Conservation (phyloP, 176 grass and related monocot species). For the Musa itinerans region DNA sequence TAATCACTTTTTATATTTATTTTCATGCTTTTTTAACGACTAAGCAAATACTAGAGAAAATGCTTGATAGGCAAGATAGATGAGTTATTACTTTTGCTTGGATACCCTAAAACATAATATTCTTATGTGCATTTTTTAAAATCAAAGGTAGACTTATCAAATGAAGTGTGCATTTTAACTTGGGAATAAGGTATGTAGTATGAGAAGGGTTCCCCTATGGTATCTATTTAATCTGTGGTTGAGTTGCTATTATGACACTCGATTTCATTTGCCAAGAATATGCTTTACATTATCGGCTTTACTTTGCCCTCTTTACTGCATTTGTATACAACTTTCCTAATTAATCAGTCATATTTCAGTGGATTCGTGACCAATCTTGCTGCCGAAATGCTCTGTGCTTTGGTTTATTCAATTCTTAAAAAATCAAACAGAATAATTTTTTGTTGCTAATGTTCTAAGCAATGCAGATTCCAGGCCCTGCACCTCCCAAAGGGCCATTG, state of each 20-base stretch:
- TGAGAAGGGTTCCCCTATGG: background rate
- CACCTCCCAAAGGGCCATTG: slow-evolving; percentile 61
- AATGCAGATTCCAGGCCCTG: slow-evolving; percentile 73
- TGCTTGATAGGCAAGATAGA: background rate
- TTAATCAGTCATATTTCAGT: background rate
- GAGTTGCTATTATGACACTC: background rate
- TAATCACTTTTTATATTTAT: background rate
- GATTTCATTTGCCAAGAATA: background rate
- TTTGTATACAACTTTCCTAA: background rate
- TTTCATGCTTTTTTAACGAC: too few relatives aligned
- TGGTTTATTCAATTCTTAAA: background rate
- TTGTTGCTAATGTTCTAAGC: background rate
- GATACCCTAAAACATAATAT: background rate
- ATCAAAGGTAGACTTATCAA: background rate
- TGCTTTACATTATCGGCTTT: background rate
- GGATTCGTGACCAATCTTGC: background rate
- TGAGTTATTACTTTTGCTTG: background rate
- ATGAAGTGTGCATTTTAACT: background rate
- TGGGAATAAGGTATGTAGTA: background rate
- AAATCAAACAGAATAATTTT: slow-evolving; percentile 1
- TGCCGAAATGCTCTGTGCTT: background rate
- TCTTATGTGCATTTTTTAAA: background rate
- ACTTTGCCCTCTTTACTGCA: background rate
- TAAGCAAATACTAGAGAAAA: too few relatives aligned
- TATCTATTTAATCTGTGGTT: background rate